A percentile compares a stretch with the other conserved stretches of the same genome.
Evolutionary conservation across 1,139 yeast genomes (phyloP).

Genomic region (Zygoascus hellenicus): DNA sequence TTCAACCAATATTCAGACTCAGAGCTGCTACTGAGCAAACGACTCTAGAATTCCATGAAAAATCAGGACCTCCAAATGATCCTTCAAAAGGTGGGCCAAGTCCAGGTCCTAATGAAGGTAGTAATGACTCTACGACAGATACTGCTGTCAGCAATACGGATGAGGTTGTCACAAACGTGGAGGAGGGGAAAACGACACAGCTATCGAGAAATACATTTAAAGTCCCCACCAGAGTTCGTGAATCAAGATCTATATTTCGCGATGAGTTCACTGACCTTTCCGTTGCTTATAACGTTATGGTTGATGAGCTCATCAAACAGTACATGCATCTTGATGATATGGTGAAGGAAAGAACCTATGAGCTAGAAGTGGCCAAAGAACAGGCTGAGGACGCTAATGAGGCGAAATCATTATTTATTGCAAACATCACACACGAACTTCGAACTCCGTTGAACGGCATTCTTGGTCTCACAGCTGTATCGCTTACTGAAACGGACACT

Average conservation of each 20-base stretch:
- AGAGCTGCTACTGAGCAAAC: conserved; percentile 77
- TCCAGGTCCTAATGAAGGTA: background rate
- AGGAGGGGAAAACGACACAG: conserved; percentile 4
- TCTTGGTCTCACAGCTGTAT: conserved; percentile 90
- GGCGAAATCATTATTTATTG: conserved; percentile 90
- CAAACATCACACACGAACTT: conserved; percentile 91
- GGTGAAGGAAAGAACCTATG: conserved; percentile 81
- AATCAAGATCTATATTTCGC: conserved; percentile 54
- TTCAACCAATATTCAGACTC: conserved; percentile 72
- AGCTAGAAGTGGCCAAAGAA: conserved; percentile 78
- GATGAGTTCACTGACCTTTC: conserved; percentile 88
- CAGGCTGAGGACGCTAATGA: conserved; percentile 94
- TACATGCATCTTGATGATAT: conserved; percentile 82
- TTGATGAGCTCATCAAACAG: conserved; percentile 78
- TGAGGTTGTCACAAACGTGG: conserved; percentile 2
- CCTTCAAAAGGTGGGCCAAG: background rate
- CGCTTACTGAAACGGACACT: conserved; percentile 75
- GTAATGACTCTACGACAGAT: background rate
- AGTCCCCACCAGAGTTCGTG: conserved; percentile 44
- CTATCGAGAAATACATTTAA: conserved; percentile 12
- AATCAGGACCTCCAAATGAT: conserved; percentile 4
- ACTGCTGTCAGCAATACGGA: background rate
- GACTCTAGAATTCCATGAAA: conserved; percentile 26
- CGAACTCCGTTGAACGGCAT: conserved; percentile 95
- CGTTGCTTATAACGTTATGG: conserved; percentile 86